Evolutionary conservation across 208 protist genomes (phyloP), one percentile per base, ranked within the genome.

Genomic region (Leishmania gerbilli): DNA sequence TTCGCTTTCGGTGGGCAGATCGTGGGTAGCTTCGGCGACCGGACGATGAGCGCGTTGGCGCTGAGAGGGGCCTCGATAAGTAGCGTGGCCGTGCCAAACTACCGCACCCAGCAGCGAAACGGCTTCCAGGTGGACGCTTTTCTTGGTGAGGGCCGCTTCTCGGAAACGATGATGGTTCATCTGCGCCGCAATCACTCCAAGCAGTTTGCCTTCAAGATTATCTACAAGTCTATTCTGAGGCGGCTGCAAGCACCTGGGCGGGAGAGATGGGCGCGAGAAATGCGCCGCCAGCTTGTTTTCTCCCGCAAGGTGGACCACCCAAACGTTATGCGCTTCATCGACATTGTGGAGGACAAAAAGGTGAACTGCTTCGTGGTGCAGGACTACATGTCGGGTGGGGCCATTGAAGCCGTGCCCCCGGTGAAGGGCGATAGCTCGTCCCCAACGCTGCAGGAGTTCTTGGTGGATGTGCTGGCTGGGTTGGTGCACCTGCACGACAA

Each of bases 401-500:
- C 71, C 2, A 81, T 91, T 65, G 79, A 78, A 3, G 53, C 75
- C 13, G 56, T 90, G n/a, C 82, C 86, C 11, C 42, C 55, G 13
- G 55, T 85, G 42, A 80, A 78, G 71, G 80, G 65, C 56, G n/a
- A 75, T 53, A 76, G 64, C 31, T 65, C 77, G 3, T 77, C 55
- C 45, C 81, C 80, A 2, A 87, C 88, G 15, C 58, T 97, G 74
- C 79, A 86, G 74, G 71, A 79, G 55, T 84, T 95, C 78, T 79
- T 97, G 45, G 77, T 74, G 27, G 91, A 97, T 75, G 89, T 95
- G 21, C 84, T 97, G 17, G 77, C 76, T 68, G 94, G 86, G 2
- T 69, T 96, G n/a, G 79, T 89, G 9, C 77, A 89, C 47, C 79
- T 97, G 47, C 94, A 97, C 83, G 85, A 89, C 80, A 95, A 96